Evolutionary conservation across 1,284 basidiomycete species (phyloP), one percentile per base, ranked within the genome.

Genomic region (Malassezia yamatoensis): DNA sequence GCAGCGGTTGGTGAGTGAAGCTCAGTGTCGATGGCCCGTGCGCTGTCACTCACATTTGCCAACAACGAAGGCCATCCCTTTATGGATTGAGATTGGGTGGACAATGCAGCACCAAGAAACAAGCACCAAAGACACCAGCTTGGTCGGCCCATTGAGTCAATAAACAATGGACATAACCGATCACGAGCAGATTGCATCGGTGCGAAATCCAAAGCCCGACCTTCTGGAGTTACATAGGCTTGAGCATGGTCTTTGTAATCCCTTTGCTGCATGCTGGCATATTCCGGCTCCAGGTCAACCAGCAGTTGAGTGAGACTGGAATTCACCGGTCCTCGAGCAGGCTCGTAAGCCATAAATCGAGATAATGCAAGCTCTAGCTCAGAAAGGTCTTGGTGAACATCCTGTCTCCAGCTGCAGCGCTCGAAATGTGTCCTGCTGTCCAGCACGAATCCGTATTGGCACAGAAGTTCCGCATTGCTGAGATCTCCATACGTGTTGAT

Each of bases 401-500:
- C 35, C 2, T 34, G 16, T 11, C 68, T 67, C 49, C 65, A 47
- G 1, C 56, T 65, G 47, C 50, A 64, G 0, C 69, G 60, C 45
- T 72, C 70, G 21, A 58, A 49, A 20, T 62, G 64, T 10, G 69
- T 71, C 37, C 65, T 64, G 5, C 54, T 60, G n/a, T 66, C 67
- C 5, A 68, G 54, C 18, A 55, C 58, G 37, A 73, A 73, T 6
- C 70, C 70, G 49, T 73, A 73, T 3, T 62, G 59, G 3, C 60
- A 61, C 0, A 73, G 54, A 5, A 73, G 57, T 15, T 61, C 53
- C 1, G 67, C 54, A 50, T 72, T 72, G 36, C 61, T 41, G 9
- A 73, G 59, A 1, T 57, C 40, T 3, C 70, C 70, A 52, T 73
- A 73, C 11, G 63, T 62, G 59, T 71, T 73, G 53, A 60, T 64